Evolutionary conservation across 805 yeast genomes (phyloP), one percentile per base, ranked within the genome.

Genomic region (Teunomyces kruisii): DNA sequence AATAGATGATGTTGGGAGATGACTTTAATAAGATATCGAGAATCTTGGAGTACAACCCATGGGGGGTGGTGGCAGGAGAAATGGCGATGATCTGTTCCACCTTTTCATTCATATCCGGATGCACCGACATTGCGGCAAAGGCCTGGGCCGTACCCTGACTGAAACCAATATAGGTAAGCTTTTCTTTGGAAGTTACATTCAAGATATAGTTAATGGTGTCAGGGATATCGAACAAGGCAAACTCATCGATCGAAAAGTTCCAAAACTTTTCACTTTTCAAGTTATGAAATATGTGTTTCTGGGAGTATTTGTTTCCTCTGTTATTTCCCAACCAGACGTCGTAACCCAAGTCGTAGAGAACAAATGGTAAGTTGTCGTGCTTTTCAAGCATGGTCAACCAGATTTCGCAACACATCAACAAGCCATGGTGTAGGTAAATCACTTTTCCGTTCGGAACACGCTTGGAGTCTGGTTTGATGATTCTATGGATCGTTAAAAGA

Each of bases 281-380:
- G 15, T 66, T 61, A 43, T 55, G 55, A 33, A 59, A n/a, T 59
- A 59, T 37, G 64, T 92, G 96, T 55, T 90, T 90, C 48, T 84
- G 83, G 3, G 95, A 85, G 67, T 92, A 92, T 68, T 92, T 94
- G 67, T 92, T 94, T 9, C 96, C 96, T 46, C 96, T 75, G 58
- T 88, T 89, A 63, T 88, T 89, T 1, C 98, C 98, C 50, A 92
- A 70, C 92, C 96, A 92, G 5, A 92, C 97, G 59, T 92, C 99
- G 63, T 81, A 92, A 1, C 97, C 97, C 39, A 81, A 61, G 46
- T 90, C 89, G 48, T 83, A 83, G 28, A 92, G 72, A 2, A 80
- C 68, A 60, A 87, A 85, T 0, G 98, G 97, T 39, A 94, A 65
- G 53, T 72, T 72, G 28, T 54, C 49, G 31, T 68, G 47, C 27